Evolutionary conservation across 2,329 filamentous ascomycete species (phyloP), one percentile per base, ranked within the genome.

Genomic region (Mariannaea sp.): DNA sequence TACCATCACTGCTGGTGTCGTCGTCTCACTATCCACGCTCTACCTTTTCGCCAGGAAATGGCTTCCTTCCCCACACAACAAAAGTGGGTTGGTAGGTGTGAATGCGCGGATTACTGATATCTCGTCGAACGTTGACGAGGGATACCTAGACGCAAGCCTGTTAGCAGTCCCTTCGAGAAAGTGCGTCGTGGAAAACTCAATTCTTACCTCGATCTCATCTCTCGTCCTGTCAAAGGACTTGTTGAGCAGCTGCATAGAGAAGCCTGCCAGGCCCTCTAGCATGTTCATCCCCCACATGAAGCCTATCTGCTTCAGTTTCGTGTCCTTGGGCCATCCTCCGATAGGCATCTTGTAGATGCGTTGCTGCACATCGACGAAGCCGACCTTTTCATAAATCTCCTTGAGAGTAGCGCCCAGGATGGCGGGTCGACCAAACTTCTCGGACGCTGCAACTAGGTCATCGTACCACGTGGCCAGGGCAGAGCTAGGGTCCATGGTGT

Each of bases 361-460:
- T 63, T 84, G 72, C 8, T 75, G 72, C 12, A 84, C 73, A 50
- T 84, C 78, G 3, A 78, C 74, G 56, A 84, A 84, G 2, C 81
- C 81, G 1, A 74, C 78, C 19, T 77, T 72, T 44, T 73, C 63
- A 54, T 73, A 74, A 36, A 71, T 70, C 8, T 68, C 61, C 52
- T 70, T 72, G 10, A 76, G 66, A 9, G 59, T 60, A 4, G 62
- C 55, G 4, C 66, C 70, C 12, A 72, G 56, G 26, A 69, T 56
- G 2, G 75, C 62, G 2, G 74, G 71, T 4, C 77, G 73, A n/a
- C 69, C 49, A 10, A 73, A 69, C 1, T 57, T 56, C n/a, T 65
- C 68, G 1, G 70, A 70, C 2, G 77, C 76, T 2, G 67, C 56
- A 6, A 71, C 58, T n/a, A 79, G 62, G 19, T 77, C 71, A 12